phyloP scores from a whole-genome alignment of 441 rosid species.

The Syzygium malaccense region DNA sequence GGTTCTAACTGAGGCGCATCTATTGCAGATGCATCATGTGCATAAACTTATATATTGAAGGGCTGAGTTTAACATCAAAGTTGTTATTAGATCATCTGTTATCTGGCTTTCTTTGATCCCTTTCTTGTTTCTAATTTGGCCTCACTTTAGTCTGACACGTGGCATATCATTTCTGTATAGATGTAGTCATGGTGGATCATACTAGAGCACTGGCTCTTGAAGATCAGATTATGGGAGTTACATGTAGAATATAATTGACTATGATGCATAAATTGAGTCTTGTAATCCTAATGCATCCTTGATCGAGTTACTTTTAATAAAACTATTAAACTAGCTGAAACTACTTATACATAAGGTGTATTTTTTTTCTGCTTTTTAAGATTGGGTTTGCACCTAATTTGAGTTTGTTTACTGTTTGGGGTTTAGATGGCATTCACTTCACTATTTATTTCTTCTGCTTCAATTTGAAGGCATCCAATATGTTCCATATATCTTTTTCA shows the following conservation, averaged over 20 bases:
- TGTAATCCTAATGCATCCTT: background rate
- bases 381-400: background rate
- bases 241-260: background rate
- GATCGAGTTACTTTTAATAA: background rate
- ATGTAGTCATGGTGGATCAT: background rate
- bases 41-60: background rate
- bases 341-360: background rate
- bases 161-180: background rate
- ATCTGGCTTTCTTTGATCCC: background rate
- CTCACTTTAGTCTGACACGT: background rate
- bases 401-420: background rate
- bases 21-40: background rate
- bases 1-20: background rate
- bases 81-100: background rate
- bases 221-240: background rate
- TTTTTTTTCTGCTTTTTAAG: background rate
- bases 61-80: background rate
- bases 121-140: background rate
- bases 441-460: background rate
- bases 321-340: background rate
- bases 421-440: background rate
- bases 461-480: background rate
- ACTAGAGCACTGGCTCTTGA: background rate
- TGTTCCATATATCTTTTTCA: background rate
- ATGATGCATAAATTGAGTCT: background rate